A percentile compares a stretch with the other conserved stretches of the same genome.
Evolutionary conservation across 169 alveolate genomes (phyloP).

Genomic region (Plasmodium vivax): DNA sequence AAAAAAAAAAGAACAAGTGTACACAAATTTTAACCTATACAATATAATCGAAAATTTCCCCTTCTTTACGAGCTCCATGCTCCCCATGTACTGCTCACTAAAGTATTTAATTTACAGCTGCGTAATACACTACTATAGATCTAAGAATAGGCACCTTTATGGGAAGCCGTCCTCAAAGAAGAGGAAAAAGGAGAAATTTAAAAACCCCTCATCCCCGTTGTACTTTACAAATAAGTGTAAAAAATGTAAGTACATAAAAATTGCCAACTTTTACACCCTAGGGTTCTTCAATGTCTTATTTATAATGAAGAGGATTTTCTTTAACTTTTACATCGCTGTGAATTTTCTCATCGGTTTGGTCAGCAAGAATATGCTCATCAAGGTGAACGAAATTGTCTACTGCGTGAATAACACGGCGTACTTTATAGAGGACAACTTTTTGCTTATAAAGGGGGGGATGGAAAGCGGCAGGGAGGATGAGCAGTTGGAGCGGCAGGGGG

Average conservation of each 20-base stretch:
- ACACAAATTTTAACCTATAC: conserved; percentile 38
- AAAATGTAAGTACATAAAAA: conserved; percentile 65
- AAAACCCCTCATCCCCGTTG: conserved; percentile 34
- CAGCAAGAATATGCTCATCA: conserved; percentile 50
- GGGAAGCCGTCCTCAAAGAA: background rate
- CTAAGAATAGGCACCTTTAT: conserved; percentile 51
- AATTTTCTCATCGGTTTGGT: conserved; percentile 34
- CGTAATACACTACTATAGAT: conserved; percentile 35
- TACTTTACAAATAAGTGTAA: conserved; percentile 61
- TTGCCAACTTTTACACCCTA: conserved; percentile 9
- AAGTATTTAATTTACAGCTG: conserved; percentile 60
- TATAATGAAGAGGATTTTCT: conserved; percentile 62
- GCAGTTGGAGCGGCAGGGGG: background rate
- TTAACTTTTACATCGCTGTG: conserved; percentile 29
- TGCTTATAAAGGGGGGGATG: background rate
- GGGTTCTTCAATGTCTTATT: conserved; percentile 52
- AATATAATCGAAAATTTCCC: conserved; percentile 65
- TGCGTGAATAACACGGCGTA: background rate
- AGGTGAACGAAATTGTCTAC: conserved; percentile 29
- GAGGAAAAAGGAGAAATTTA: conserved; percentile 17
- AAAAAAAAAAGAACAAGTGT: background rate
- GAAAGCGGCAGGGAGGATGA: background rate
- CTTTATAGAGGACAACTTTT: conserved; percentile 4
- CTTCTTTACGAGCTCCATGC: conserved; percentile 25
- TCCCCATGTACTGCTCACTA: conserved; percentile 62